Evolutionary conservation across 345 rosid genomes (phyloP), one percentile per base, ranked within the genome.

Genomic region (Sonneratia alba): DNA sequence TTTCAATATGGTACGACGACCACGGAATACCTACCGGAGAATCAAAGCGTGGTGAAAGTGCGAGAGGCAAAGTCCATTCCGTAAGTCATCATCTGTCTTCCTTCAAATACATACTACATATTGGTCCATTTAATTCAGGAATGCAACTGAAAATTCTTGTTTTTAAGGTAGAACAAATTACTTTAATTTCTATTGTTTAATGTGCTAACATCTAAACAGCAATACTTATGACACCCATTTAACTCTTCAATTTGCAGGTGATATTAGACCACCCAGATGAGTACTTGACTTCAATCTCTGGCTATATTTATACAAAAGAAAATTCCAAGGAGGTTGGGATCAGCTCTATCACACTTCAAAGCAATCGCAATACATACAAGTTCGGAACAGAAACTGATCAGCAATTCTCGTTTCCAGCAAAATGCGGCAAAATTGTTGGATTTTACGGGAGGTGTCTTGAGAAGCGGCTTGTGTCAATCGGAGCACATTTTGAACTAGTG

Each of bases 361-460:
- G 36, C 4, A 61, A 61, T 61, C 65, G 4, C 36, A 11, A 22
- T 2, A 13, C 6, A n/a, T 61, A 61, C 36, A 24, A 24, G 34
- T 61, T 61, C 4, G 65, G 36, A 61, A 22, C 34, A 9, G 36
- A 24, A 61, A 61, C 65, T 8, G 65, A 36, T 11, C 11, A 12
- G 65, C 34, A 22, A 9, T 61, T 61, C 65, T 61, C 65, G 1
- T 61, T 61, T 27, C 65, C 65, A 61, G 34, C 65, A 22, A 61
- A 22, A 13, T 22, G 51, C 7, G 64, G 27, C 13, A 72, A 21
- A 40, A 72, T 72, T n/a, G 4, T 66, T 34, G 75, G 75, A 36
- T 51, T 72, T 9, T 38, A 64, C 48, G 75, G 75, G 22, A 66
- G 27, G 65, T 18, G 3, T 11, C 24, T 32, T 40, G 49, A 56